phyloP scores from a whole-genome alignment of 1,284 basidiomycete genomes.

The Microbotryomycetes sp. region DNA sequence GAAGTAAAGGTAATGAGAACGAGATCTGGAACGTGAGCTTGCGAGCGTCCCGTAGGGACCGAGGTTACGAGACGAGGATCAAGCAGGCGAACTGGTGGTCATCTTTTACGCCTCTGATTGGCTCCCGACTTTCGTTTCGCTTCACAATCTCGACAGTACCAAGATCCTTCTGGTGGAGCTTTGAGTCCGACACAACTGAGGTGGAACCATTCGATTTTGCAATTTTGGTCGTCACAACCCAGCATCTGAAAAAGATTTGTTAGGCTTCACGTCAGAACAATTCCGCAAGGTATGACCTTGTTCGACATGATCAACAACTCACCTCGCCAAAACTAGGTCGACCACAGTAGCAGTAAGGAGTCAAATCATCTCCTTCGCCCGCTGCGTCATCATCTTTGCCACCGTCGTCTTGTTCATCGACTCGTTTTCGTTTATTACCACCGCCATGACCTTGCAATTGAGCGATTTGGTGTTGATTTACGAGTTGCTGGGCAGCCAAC shows the following conservation, averaged over 20 bases:
- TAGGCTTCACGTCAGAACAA: background rate
- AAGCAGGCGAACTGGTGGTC: no score
- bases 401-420: slow-evolving; percentile 25
- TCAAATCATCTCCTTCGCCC: slow-evolving; percentile 34
- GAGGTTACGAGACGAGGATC: no score
- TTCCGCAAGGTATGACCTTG: background rate
- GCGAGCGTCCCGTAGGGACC: no score
- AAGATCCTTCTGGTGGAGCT: slow-evolving; percentile 63
- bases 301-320: background rate
- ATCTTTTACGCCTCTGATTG: no score
- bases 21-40: no score
- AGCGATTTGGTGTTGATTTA: background rate
- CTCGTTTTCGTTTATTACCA: slow-evolving; percentile 25
- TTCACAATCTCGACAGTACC: slow-evolving; percentile 68
- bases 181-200: slow-evolving; percentile 68
- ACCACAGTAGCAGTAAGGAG: slow-evolving; percentile 38
- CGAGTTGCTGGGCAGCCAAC: slow-evolving; percentile 3
- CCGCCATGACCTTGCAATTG: slow-evolving; percentile 1
- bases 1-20: no score
- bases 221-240: slow-evolving; percentile 37
- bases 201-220: slow-evolving; percentile 52
- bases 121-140: slow-evolving; percentile 11
- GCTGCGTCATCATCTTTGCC: slow-evolving; percentile 27
- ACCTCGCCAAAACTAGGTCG: slow-evolving; percentile 37
- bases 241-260: slow-evolving; percentile 31